phyloP scores from a whole-genome alignment of 2,329 filamentous ascomycete species.

The Trichoderma oligosporum region DNA sequence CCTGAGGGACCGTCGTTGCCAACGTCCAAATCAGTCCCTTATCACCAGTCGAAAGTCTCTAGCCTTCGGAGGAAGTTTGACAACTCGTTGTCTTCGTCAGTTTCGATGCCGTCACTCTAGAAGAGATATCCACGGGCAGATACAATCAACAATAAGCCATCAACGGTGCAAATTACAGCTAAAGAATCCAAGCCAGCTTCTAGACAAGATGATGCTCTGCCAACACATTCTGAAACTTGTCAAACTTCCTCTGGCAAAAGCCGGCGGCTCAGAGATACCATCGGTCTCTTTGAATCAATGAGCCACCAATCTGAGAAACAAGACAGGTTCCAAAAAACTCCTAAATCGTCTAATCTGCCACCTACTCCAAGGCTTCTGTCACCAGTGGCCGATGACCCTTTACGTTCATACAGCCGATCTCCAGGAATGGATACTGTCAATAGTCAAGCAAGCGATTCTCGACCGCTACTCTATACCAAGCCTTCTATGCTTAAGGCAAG shows the following conservation, averaged over 20 bases:
- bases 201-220: neutral
- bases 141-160: neutral
- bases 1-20: neutral
- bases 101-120: slow-evolving; percentile 18
- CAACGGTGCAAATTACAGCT: too few species aligned
- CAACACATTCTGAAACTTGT: neutral
- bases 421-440: neutral
- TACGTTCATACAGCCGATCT: neutral
- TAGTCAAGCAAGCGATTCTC: neutral
- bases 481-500: neutral
- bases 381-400: neutral
- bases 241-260: neutral
- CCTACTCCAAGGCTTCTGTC: neutral
- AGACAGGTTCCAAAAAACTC: neutral
- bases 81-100: slow-evolving; percentile 13
- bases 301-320: slow-evolving; percentile 13
- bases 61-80: slow-evolving; percentile 27
- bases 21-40: neutral
- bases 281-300: slow-evolving; percentile 32
- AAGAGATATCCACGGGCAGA: slow-evolving; percentile 11
- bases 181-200: neutral
- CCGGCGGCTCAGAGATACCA: slow-evolving; percentile 26
- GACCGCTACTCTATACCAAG: neutral
- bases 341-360: neutral
- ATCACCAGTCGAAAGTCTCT: slow-evolving; percentile 20